Conservation (phyloP, 2,329 filamentous ascomycete species). For the Chaetomiaceae sp. region DNA sequence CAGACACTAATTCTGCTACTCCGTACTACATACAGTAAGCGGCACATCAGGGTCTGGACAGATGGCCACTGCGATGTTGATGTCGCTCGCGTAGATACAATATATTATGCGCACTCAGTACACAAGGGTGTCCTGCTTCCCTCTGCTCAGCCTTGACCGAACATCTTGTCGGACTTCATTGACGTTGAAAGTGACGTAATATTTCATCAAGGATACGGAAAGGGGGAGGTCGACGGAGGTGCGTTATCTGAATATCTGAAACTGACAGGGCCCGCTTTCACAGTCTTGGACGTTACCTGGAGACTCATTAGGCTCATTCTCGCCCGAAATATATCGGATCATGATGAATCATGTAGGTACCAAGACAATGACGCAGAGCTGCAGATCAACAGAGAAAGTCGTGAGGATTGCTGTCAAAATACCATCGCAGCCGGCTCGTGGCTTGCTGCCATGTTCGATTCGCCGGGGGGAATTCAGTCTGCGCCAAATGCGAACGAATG, state of each 20-base stretch:
- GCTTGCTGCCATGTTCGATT: constrained; percentile 5
- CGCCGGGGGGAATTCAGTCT: constrained; percentile 5
- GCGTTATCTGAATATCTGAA: not conserved
- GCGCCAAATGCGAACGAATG: constrained; percentile 9
- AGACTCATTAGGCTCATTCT: too few relatives aligned
- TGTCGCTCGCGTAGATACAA: not conserved
- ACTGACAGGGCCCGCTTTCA: not conserved
- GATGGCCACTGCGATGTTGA: not conserved
- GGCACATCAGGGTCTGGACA: too few relatives aligned
- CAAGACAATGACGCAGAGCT: too few relatives aligned
- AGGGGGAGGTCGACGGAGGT: too few relatives aligned
- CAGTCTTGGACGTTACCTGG: too few relatives aligned
- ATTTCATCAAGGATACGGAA: too few relatives aligned
- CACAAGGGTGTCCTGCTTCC: not conserved
- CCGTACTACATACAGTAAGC: too few relatives aligned
- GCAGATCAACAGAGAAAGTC: not conserved
- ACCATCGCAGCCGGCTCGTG: constrained; percentile 8
- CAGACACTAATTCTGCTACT: too few relatives aligned
- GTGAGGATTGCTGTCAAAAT: constrained; percentile 5
- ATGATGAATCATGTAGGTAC: too few relatives aligned
- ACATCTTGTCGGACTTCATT: too few relatives aligned
- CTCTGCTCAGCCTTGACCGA: too few relatives aligned
- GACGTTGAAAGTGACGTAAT: not conserved
- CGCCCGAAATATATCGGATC: too few relatives aligned
- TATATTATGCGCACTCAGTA: not conserved